Evolutionary conservation across 2,329 filamentous ascomycete species (phyloP), one percentile per base, ranked within the genome.

Genomic region (Geosmithia morbida): DNA sequence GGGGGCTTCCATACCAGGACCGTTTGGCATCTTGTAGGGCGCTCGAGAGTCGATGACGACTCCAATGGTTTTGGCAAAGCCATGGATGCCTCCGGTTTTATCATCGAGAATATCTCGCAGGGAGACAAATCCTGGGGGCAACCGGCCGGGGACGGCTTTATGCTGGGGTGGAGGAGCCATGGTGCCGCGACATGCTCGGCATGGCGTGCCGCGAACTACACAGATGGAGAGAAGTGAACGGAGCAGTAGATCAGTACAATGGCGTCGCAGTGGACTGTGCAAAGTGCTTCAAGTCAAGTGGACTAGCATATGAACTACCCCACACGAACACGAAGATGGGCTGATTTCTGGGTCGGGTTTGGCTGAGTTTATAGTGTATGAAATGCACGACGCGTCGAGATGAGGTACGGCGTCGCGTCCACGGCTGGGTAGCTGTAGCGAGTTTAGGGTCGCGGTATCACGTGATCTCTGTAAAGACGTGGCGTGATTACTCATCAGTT

Each of bases 31-130:
- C 11, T 59, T 48, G 1, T 66, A 68, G 1, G 78, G 74, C 1
- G 69, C 61, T 48, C 77, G 70, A 45, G 70, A 72, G 54, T 90
- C 85, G 46, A 77, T 75, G 3, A 90, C 75, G 4, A 90, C 62
- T 1, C 87, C 88, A 46, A 87, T 72, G 41, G 92, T 64, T 61
- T 69, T 82, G 52, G 81, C 66, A 6, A 66, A 49, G 2, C 41
- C 53, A 26, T 57, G 52, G 22, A 26, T 26, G 22, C 22, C 22
- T 8, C 22, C 53, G 16, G 8, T 52, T 44, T 43, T 61, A 48
- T 20, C 60, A 57, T 72, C 61, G 50, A 51, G 41, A 20, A 51
- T 47, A 14, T 48, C 41, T 29, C 40, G 43, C 7, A 49, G 14
- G 7, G 48, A 22, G 17, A 20, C 19, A 18, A 49, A 47, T 26